Percentiles rank a stretch among this genome's conserved stretches.
Evolutionary conservation across 2,329 filamentous ascomycete genomes (phyloP).

Genomic region (Colletotrichum magnum): DNA sequence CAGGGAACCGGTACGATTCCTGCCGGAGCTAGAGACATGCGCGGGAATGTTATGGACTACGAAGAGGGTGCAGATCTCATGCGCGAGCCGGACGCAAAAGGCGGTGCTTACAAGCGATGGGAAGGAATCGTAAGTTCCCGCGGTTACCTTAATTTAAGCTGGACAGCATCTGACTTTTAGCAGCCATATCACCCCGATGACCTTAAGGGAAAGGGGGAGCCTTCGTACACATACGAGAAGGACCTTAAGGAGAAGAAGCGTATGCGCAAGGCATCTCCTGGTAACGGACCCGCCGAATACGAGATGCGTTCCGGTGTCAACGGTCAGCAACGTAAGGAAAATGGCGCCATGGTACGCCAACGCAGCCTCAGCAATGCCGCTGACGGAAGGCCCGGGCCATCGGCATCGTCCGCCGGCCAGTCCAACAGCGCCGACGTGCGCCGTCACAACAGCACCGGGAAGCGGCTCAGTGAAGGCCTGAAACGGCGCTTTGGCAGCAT

Average conservation of each 20-base stretch:
- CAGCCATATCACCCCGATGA: slow-evolving; percentile 81
- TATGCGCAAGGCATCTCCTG: slow-evolving; percentile 44
- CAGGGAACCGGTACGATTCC: slow-evolving; percentile 86
- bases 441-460: slow-evolving; percentile 59
- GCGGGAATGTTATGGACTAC: slow-evolving; percentile 82
- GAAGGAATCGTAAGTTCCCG: slow-evolving; percentile 75
- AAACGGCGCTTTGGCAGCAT: slow-evolving; percentile 69
- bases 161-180: slow-evolving; percentile 16
- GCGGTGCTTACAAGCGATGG: slow-evolving; percentile 85
- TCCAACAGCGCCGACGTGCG: slow-evolving; percentile 47
- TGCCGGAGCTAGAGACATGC: slow-evolving; percentile 76
- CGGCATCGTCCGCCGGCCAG: slow-evolving; percentile 40
- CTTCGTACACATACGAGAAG: slow-evolving; percentile 79
- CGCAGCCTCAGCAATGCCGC: slow-evolving; percentile 60
- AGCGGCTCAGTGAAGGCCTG: slow-evolving; percentile 63
- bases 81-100: slow-evolving; percentile 76
- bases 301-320: slow-evolving; percentile 63
- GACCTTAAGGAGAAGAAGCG: slow-evolving; percentile 72
- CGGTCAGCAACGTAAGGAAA: slow-evolving; percentile 43
- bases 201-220: slow-evolving; percentile 86
- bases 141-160: background rate
- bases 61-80: slow-evolving; percentile 90
- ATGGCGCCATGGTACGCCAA: slow-evolving; percentile 51
- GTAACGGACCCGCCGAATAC: slow-evolving; percentile 54
- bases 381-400: slow-evolving; percentile 44